These are phyloP conservation scores for Cytospora piceicola DNA, from an alignment of 2,329 filamentous ascomycete species.

Conservation along the genomic window DNA sequence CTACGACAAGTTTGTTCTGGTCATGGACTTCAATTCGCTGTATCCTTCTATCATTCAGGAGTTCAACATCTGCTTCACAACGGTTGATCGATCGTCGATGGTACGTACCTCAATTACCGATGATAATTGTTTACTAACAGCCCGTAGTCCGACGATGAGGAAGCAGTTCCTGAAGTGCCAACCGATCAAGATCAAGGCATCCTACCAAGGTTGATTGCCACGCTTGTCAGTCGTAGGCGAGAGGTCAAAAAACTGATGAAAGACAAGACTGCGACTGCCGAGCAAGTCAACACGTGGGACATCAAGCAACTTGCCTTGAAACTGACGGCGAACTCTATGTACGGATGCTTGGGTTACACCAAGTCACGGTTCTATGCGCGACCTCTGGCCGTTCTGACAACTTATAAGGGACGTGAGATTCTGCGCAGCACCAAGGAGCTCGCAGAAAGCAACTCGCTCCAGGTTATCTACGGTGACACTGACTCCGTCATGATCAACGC, in stretches of 20 bases:
- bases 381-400: conserved; percentile 92
- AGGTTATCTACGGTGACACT: conserved; percentile 98
- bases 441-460: conserved; percentile 85
- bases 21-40: conserved; percentile 99
- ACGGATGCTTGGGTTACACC: conserved; percentile 95
- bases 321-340: conserved; percentile 99
- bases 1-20: conserved; percentile 96
- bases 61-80: conserved; percentile 99
- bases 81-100: conserved; percentile 76
- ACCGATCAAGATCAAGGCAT: conserved; percentile 79
- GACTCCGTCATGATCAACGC: conserved; percentile 99
- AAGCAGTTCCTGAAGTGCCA: conserved; percentile 87
- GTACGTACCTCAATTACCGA: conserved; percentile 52
- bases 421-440: conserved; percentile 93
- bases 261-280: conserved; percentile 79
- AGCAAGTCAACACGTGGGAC: conserved; percentile 93
- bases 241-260: conserved; percentile 99
- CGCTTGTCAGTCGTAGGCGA: conserved; percentile 83
- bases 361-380: conserved; percentile 97
- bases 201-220: conserved; percentile 87
- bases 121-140: conserved; percentile 37
- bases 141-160: conserved; percentile 72
- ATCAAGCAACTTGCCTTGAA: conserved; percentile 97
- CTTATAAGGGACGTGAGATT: conserved; percentile 97
- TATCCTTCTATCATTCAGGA: conserved; percentile 99